phyloP scores from a whole-genome alignment of 495 filamentous ascomycete genomes.

The Penicillium nucicola region DNA sequence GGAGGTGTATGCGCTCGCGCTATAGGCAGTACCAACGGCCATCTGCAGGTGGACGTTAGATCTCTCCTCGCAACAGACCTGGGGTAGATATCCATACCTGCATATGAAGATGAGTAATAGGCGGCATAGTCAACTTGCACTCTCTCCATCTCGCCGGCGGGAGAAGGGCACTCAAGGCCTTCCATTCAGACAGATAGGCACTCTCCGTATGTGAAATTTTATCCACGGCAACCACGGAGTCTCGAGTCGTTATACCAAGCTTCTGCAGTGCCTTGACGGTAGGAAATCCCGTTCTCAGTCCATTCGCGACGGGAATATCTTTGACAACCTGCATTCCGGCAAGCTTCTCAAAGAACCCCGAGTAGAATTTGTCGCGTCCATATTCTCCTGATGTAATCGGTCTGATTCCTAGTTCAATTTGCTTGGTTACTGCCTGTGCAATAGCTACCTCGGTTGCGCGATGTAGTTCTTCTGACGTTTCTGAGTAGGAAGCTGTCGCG shows the following conservation, averaged over 20 bases:
- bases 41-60: conserved; percentile 4
- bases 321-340: conserved; percentile 10
- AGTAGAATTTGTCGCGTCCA: conserved; percentile 19
- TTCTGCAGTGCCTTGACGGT: conserved; percentile 1
- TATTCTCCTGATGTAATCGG: conserved; percentile 23
- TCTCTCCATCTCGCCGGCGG: conserved; percentile 15
- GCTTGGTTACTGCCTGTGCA: conserved; percentile 8
- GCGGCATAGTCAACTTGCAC: conserved; percentile 21
- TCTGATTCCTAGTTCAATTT: conserved; percentile 14
- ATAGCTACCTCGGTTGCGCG: conserved; percentile 10
- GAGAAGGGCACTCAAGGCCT: conserved; percentile 9
- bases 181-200: conserved; percentile 20
- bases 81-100: conserved; percentile 3
- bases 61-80: background rate
- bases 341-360: conserved; percentile 18
- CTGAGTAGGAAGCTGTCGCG: conserved; percentile 8
- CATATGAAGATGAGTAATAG: conserved; percentile 19
- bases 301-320: conserved; percentile 5
- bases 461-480: conserved; percentile 1
- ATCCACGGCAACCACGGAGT: conserved; percentile 8
- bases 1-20: conserved; percentile 1
- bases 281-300: conserved; percentile 9
- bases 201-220: conserved; percentile 6
- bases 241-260: conserved; percentile 2
- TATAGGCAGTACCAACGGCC: conserved; percentile 7